Percentiles rank a stretch among this genome's conserved stretches.
Evolutionary conservation across 2,329 filamentous ascomycete species (phyloP).

Genomic region (Pseudogymnoascus sp.): DNA sequence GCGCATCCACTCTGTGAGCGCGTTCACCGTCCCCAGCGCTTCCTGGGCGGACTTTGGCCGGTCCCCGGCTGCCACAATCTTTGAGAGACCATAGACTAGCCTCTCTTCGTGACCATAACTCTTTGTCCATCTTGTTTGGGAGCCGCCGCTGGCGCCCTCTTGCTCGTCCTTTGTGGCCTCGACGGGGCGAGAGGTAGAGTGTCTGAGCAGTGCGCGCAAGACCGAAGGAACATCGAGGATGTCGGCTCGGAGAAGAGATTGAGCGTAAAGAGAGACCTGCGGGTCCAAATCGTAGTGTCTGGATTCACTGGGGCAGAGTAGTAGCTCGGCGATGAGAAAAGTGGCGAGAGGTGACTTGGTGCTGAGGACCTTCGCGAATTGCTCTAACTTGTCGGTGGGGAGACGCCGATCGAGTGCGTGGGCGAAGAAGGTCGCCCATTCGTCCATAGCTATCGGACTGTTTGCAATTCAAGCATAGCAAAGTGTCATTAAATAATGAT

Average conservation of each 20-base stretch:
- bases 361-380: conserved; percentile 41
- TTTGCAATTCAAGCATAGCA: conserved; percentile 2
- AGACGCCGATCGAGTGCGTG: conserved; percentile 44
- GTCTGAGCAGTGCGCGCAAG: conserved; percentile 46
- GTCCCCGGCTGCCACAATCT: conserved; percentile 34
- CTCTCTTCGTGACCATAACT: conserved; percentile 40
- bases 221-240: conserved; percentile 47
- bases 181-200: conserved; percentile 30
- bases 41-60: conserved; percentile 39
- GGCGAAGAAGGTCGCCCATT: conserved; percentile 43
- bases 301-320: conserved; percentile 44
- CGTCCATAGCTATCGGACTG: neutral
- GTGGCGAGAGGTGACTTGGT: conserved; percentile 44
- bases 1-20: conserved; percentile 50
- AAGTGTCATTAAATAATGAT: neutral
- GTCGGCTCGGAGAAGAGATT: conserved; percentile 42
- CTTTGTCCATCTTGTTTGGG: conserved; percentile 40
- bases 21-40: conserved; percentile 41
- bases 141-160: conserved; percentile 8
- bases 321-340: conserved; percentile 45
- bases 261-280: conserved; percentile 50
- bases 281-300: conserved; percentile 42
- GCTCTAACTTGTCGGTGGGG: conserved; percentile 43
- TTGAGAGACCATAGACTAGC: conserved; percentile 26
- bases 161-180: conserved; percentile 18